phyloP scores from a whole-genome alignment of 129 eudicot species.

The Escallonia rubra region DNA sequence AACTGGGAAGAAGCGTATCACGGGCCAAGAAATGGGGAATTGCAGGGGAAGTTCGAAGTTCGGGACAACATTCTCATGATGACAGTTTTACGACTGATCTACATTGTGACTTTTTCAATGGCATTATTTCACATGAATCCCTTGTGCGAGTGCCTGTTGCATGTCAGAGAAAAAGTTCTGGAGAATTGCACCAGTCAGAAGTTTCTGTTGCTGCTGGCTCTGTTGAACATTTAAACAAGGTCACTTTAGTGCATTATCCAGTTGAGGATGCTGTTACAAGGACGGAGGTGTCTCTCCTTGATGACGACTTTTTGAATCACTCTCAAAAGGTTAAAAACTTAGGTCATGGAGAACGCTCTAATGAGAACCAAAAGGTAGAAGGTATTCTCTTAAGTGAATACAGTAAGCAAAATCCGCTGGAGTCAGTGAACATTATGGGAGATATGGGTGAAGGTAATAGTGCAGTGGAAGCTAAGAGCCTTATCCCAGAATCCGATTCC shows the following conservation, averaged over 20 bases:
- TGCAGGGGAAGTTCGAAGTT: conserved; percentile 5
- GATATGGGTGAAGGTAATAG: conserved; percentile 14
- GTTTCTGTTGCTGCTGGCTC: conserved; percentile 18
- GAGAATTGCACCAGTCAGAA: conserved; percentile 7
- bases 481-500: conserved; percentile 23
- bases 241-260: conserved; percentile 27
- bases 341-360: conserved; percentile 12
- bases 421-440: conserved; percentile 29
- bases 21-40: conserved; percentile 24
- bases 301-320: conserved; percentile 36
- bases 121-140: conserved; percentile 30
- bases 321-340: conserved; percentile 17
- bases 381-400: conserved; percentile 15
- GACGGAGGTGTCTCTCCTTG: conserved; percentile 48
- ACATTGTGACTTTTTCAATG: conserved; percentile 30
- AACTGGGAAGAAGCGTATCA: conserved; percentile 24
- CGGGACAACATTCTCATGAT: conserved; percentile 15
- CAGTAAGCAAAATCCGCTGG: conserved; percentile 29
- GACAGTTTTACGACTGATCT: conserved; percentile 28
- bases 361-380: conserved; percentile 18
- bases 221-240: conserved; percentile 11
- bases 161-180: conserved; percentile 20
- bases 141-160: conserved; percentile 18
- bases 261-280: conserved; percentile 16
- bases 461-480: conserved; percentile 33